Conservation (phyloP, 495 filamentous ascomycete species). For the Umbilicaria muhlenbergii region DNA sequence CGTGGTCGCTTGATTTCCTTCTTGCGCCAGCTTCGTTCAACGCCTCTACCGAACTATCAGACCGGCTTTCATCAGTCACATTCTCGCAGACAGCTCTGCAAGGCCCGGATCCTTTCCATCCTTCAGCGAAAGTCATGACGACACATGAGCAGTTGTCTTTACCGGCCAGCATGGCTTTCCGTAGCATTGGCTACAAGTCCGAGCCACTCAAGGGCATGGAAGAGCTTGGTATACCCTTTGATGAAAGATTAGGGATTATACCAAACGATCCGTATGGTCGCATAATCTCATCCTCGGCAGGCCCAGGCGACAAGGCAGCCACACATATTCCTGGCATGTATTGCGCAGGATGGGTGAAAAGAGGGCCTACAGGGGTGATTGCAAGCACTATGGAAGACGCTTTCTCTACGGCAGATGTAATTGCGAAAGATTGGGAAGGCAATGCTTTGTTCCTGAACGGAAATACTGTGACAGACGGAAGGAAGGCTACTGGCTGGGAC, state of each 20-base stretch:
- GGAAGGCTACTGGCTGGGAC: conserved; percentile 57
- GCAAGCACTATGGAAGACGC: conserved; percentile 94
- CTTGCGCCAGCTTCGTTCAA: conserved; percentile 59
- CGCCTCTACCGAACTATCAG: conserved; percentile 25
- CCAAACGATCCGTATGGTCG: conserved; percentile 74
- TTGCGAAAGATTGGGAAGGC: conserved; percentile 51
- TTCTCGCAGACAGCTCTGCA: conserved; percentile 50
- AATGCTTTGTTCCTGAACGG: conserved; percentile 29
- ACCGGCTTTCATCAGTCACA: conserved; percentile 38
- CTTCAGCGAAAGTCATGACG: conserved; percentile 29
- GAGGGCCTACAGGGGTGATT: conserved; percentile 89
- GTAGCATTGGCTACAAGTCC: conserved; percentile 85
- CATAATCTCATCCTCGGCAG: conserved; percentile 29
- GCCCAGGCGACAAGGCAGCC: conserved; percentile 7
- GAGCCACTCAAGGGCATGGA: conserved; percentile 57
- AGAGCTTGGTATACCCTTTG: conserved; percentile 67
- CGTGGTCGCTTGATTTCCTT: conserved; percentile 74
- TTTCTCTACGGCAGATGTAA: conserved; percentile 71
- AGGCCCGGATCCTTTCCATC: conserved; percentile 27
- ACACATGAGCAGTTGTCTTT: conserved; percentile 27
- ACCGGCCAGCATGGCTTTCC: conserved; percentile 57
- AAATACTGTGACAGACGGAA: conserved; percentile 19
- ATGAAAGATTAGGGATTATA: conserved; percentile 55
- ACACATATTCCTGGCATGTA: conserved; percentile 65
- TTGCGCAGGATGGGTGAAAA: conserved; percentile 92